Evolutionary conservation across 2,329 filamentous ascomycete genomes (phyloP), one percentile per base, ranked within the genome.

Genomic region (Phialophora macrospora): DNA sequence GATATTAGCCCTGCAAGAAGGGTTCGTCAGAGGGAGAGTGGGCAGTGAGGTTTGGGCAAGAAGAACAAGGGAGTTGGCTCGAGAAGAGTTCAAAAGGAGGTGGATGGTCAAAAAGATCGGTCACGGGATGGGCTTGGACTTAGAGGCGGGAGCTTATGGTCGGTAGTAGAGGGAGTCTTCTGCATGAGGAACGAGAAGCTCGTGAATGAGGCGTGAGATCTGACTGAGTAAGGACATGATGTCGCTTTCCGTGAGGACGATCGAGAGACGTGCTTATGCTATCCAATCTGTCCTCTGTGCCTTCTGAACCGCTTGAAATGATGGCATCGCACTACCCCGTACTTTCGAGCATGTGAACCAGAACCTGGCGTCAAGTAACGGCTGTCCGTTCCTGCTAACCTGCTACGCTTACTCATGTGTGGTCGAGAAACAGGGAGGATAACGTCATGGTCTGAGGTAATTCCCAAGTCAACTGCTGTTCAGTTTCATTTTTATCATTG

Each of bases 1-100:
- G 2, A 87, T 98, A 68, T 96, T 95, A 74, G 88, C 79, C 17
- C 73, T 81, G 64, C 81, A 80, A 66, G 76, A 77, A 52, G 81
- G 76, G 14, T 74, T 81, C 20, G 80, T 80, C 44, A 77, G 78
- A 56, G 80, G 80, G 9, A 76, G 80, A 49, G 80, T 81, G 60
- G 77, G 77, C 0, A 74, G 79, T 2, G 80, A 82, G 52, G 78
- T 79, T 2, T 83, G 81, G 81, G 79, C 78, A 4, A 76, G 79
- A 49, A 77, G 80, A 71, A 82, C 80, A 6, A 76, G 81, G 38
- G 78, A 80, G 52, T 70, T 82, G 28, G 80, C 80, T 1, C 73
- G 81, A n/a, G 81, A 83, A 71, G 80, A 78, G 12, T 81, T 82
- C 68, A 71, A 81, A 55, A 81, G 81, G 65, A 76, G 77, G 51